A percentile compares a stretch with the other conserved stretches of the same genome.
phyloP scores from a whole-genome alignment of 305 asterid genomes.

The Ilex paraguariensis region DNA sequence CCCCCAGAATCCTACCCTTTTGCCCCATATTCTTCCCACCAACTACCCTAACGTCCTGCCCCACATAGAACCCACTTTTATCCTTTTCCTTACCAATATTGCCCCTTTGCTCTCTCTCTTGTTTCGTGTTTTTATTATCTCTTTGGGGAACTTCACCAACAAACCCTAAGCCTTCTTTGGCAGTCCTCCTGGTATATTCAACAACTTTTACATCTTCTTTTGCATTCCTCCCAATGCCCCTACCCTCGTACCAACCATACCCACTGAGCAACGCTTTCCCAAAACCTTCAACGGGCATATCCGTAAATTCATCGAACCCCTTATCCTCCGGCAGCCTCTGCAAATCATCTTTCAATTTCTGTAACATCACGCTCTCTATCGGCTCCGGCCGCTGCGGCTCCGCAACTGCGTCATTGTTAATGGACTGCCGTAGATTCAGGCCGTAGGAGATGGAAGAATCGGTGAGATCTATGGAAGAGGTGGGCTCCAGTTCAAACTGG shows the following conservation, averaged over 20 bases:
- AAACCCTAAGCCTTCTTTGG: slow-evolving; percentile 79
- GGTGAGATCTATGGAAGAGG: slow-evolving; percentile 26
- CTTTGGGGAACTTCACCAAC: slow-evolving; percentile 31
- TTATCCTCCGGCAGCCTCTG: slow-evolving; percentile 48
- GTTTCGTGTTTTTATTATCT: slow-evolving; percentile 2
- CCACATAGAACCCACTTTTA: slow-evolving; percentile 33
- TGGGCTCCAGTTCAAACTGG: slow-evolving; percentile 54
- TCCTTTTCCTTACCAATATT: slow-evolving; percentile 12
- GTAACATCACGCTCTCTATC: slow-evolving; percentile 36
- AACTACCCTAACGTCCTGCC: slow-evolving; percentile 58
- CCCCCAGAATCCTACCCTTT: slow-evolving; percentile 56
- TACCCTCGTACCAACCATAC: slow-evolving; percentile 76
- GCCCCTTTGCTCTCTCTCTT: slow-evolving; percentile 1
- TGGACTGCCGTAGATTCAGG: slow-evolving; percentile 47
- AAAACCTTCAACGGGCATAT: slow-evolving; percentile 72
- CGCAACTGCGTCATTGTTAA: neutral
- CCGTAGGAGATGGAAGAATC: slow-evolving; percentile 48
- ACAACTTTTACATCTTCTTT: slow-evolving; percentile 58
- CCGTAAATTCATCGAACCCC: slow-evolving; percentile 50
- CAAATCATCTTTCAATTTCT: slow-evolving; percentile 58
- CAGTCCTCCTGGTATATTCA: slow-evolving; percentile 47
- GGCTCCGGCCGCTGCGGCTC: neutral
- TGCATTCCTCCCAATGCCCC: slow-evolving; percentile 61
- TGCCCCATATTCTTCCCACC: slow-evolving; percentile 62
- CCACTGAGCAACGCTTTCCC: slow-evolving; percentile 59